phyloP scores from a whole-genome alignment of 257 asterid species.

The Plectranthus barbatus region DNA sequence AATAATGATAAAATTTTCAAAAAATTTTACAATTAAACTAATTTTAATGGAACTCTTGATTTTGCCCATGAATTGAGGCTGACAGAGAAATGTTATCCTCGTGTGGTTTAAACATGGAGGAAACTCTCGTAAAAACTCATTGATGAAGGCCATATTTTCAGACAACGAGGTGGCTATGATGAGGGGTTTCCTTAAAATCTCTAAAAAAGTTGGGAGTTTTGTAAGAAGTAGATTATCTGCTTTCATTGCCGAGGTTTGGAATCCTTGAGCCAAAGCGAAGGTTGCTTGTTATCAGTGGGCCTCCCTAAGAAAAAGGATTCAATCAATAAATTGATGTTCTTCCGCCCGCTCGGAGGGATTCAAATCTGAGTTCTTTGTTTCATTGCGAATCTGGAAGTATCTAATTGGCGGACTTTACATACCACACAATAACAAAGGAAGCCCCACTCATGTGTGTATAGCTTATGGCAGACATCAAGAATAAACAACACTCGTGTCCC shows the following conservation, averaged over 20 bases:
- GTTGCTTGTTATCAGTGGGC: slow-evolving; percentile 26
- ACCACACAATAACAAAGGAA: slow-evolving; percentile 5
- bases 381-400: not conserved
- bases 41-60: slow-evolving; percentile 82
- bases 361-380: too few relatives aligned
- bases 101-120: slow-evolving; percentile 67
- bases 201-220: too few relatives aligned
- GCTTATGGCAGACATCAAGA: not conserved
- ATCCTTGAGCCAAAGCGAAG: slow-evolving; percentile 34
- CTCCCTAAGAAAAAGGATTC: not conserved
- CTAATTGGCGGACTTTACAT: not conserved
- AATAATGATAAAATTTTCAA: too few relatives aligned
- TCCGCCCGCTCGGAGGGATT: not conserved
- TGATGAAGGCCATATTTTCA: slow-evolving; percentile 47
- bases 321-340: not conserved
- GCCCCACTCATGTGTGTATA: not conserved
- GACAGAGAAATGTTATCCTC: slow-evolving; percentile 58
- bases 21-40: too few relatives aligned
- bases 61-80: slow-evolving; percentile 70
- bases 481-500: slow-evolving; percentile 2
- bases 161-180: slow-evolving; percentile 64
- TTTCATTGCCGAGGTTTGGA: slow-evolving; percentile 50
- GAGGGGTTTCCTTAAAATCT: slow-evolving; percentile 62
- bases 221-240: slow-evolving; percentile 61
- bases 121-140: slow-evolving; percentile 50